These are phyloP conservation scores for Penicillium coffeae DNA, from an alignment of 495 filamentous ascomycete species.

Conservation along the genomic window DNA sequence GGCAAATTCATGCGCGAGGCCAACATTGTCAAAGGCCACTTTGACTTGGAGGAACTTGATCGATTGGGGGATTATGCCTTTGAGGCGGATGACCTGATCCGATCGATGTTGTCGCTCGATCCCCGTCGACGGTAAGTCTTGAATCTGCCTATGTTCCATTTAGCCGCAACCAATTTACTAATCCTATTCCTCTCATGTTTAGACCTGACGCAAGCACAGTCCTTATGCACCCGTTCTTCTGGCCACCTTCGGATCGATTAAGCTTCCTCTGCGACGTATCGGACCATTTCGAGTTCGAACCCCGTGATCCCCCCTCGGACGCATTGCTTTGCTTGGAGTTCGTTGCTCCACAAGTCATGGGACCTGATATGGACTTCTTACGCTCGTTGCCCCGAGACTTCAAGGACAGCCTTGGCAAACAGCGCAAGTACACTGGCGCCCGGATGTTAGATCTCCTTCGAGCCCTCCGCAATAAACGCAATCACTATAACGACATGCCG, in stretches of 20 bases:
- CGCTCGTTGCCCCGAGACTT: conserved; percentile 71
- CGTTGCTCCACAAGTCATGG: conserved; percentile 48
- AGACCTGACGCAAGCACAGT: conserved; percentile 70
- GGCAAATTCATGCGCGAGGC: conserved; percentile 92
- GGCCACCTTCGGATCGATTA: conserved; percentile 79
- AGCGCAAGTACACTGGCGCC: conserved; percentile 87
- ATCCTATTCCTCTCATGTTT: neutral
- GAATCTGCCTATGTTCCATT: neutral
- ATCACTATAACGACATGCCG: conserved; percentile 90
- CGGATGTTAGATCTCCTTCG: conserved; percentile 82
- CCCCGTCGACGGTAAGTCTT: conserved; percentile 56
- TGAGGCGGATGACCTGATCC: conserved; percentile 82
- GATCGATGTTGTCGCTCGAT: conserved; percentile 72
- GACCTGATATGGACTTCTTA: conserved; percentile 69
- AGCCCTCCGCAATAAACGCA: conserved; percentile 90
- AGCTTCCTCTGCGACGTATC: conserved; percentile 89
- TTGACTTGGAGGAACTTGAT: conserved; percentile 66
- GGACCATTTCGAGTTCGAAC: conserved; percentile 91
- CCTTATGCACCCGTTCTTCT: conserved; percentile 94
- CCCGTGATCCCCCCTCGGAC: conserved; percentile 69
- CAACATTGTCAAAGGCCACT: conserved; percentile 87
- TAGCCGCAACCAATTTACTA: neutral
- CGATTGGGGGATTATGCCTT: conserved; percentile 74
- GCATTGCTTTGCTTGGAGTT: conserved; percentile 62
- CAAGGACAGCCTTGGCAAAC: conserved; percentile 83